Conservation (phyloP, 1,139 yeast genomes). For the Waltiozyma sp. region DNA sequence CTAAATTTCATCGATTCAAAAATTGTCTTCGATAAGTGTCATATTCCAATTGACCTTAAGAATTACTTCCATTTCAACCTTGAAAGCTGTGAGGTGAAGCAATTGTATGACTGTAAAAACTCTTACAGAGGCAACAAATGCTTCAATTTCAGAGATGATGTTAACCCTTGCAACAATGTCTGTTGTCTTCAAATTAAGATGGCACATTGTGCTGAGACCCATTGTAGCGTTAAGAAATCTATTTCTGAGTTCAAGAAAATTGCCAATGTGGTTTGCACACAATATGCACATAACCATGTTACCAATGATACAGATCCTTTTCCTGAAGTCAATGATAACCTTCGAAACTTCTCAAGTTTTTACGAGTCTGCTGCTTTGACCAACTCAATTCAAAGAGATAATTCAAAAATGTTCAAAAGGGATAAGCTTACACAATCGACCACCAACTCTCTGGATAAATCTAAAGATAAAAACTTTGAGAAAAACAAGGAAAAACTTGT, state of each 20-base stretch:
- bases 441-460: background rate
- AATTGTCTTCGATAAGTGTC: conserved; percentile 13
- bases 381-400: no score
- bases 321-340: conserved; percentile 3
- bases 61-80: conserved; percentile 10
- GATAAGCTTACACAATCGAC: background rate
- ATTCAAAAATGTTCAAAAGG: no score
- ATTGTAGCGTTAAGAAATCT: conserved; percentile 3
- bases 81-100: conserved; percentile 17
- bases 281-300: conserved; percentile 4
- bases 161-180: conserved; percentile 14
- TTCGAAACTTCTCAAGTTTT: background rate
- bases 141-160: conserved; percentile 3
- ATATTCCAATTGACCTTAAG: conserved; percentile 7
- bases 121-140: conserved; percentile 11
- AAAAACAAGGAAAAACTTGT: conserved; percentile 9
- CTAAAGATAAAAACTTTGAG: conserved; percentile 7
- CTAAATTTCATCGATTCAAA: background rate
- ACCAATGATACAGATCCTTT: conserved; percentile 6
- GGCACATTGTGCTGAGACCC: background rate
- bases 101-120: conserved; percentile 15
- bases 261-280: conserved; percentile 15
- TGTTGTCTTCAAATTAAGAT: conserved; percentile 16
- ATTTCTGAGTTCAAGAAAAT: conserved; percentile 9
- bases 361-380: background rate